Percentiles rank a stretch among this genome's conserved stretches.
Evolutionary conservation across 345 rosid genomes (phyloP).

Genomic region (Gossypium ekmanianum): DNA sequence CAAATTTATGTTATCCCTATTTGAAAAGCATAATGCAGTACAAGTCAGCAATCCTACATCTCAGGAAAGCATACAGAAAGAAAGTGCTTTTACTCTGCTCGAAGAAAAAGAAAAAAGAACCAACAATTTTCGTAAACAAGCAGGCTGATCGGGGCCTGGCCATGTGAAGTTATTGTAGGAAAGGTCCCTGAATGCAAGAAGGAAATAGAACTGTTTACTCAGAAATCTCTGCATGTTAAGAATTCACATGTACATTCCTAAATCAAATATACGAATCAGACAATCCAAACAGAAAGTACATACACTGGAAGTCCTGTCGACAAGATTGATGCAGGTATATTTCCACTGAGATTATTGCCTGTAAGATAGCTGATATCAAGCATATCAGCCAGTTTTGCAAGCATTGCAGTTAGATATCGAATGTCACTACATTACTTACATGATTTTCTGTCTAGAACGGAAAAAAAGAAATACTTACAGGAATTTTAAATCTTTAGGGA

Average conservation of each 20-base stretch:
- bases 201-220: neutral
- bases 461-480: conserved; percentile 10
- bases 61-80: conserved; percentile 9
- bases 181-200: conserved; percentile 34
- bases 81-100: neutral
- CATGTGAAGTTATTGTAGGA: conserved; percentile 34
- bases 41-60: neutral
- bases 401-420: neutral
- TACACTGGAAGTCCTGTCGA: conserved; percentile 29
- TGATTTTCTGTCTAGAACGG: neutral
- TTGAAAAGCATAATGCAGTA: conserved; percentile 4
- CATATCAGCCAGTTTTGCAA: conserved; percentile 8
- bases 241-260: neutral
- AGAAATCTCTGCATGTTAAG: conserved; percentile 6
- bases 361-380: conserved; percentile 21
- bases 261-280: neutral
- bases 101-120: neutral
- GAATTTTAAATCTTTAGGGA: conserved; percentile 15
- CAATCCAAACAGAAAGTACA: conserved; percentile 12
- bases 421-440: neutral
- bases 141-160: conserved; percentile 26
- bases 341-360: conserved; percentile 27
- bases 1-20: conserved; percentile 57
- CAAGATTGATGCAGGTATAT: conserved; percentile 25
- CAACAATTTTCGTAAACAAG: conserved; percentile 27